Percentiles rank a stretch among this genome's conserved stretches.
These are phyloP conservation scores for Nyctanthes arbortristis DNA, from an alignment of 257 asterid species.

Conservation along the genomic window DNA sequence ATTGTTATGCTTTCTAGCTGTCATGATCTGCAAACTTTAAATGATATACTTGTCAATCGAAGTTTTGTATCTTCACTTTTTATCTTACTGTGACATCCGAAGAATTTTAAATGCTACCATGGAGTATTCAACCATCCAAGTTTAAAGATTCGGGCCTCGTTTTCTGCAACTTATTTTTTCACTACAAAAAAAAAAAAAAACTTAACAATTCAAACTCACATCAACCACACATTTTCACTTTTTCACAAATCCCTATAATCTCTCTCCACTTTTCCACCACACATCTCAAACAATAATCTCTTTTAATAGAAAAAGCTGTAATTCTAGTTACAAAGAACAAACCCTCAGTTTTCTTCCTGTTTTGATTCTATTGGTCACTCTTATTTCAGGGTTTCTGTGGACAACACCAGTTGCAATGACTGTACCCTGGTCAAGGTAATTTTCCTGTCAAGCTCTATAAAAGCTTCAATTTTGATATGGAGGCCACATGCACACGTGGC, in stretches of 20 bases:
- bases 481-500: too few species aligned
- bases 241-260: too few species aligned
- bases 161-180: too few species aligned
- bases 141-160: constrained; percentile 21
- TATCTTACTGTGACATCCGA: background rate
- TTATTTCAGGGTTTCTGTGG: constrained; percentile 86
- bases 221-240: too few species aligned
- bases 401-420: constrained; percentile 79
- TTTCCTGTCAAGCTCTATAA: too few species aligned
- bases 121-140: background rate
- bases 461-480: too few species aligned
- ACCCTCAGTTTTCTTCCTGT: constrained; percentile 11
- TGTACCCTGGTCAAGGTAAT: constrained; percentile 92
- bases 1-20: constrained; percentile 4
- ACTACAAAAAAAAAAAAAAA: too few species aligned
- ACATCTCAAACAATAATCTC: too few species aligned
- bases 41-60: background rate
- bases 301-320: too few species aligned
- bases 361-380: constrained; percentile 19
- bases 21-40: background rate
- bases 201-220: too few species aligned
- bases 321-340: too few species aligned
- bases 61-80: background rate
- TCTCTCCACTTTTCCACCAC: too few species aligned
- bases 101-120: background rate